Evolutionary conservation across 768 basidiomycete genomes (phyloP).

Genomic region (Boletus coccyginus): DNA sequence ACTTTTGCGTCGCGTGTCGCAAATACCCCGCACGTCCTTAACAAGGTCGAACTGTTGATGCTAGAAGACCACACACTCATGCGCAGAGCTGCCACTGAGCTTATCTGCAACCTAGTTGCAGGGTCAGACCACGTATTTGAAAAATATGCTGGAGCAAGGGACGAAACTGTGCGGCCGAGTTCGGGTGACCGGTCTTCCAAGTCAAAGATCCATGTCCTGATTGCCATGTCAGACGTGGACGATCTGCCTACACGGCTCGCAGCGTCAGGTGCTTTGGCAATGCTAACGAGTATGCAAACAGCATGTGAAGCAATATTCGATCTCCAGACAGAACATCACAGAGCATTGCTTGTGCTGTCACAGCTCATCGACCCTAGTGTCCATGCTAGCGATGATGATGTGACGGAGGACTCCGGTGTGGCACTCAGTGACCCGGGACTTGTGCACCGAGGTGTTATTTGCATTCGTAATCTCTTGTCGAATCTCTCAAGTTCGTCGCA

Average conservation of each 20-base stretch:
- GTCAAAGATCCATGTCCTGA: constrained; percentile 74
- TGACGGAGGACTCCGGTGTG: constrained; percentile 33
- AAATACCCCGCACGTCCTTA: constrained; percentile 53
- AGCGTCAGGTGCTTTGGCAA: constrained; percentile 88
- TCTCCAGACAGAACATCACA: constrained; percentile 62
- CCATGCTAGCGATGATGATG: constrained; percentile 31
- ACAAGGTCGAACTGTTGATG: constrained; percentile 68
- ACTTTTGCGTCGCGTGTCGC: constrained; percentile 68
- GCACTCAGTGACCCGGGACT: constrained; percentile 51
- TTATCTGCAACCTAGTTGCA: constrained; percentile 86
- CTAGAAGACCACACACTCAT: constrained; percentile 82
- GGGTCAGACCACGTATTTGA: constrained; percentile 76
- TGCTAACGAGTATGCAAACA: constrained; percentile 58
- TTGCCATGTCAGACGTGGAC: constrained; percentile 84
- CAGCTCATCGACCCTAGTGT: constrained; percentile 63
- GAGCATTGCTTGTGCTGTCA: constrained; percentile 62
- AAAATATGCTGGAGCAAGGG: constrained; percentile 55
- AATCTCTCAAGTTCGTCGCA: constrained; percentile 41
- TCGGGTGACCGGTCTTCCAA: constrained; percentile 27
- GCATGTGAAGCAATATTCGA: constrained; percentile 61
- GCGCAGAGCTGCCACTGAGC: constrained; percentile 84
- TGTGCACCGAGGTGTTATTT: constrained; percentile 77
- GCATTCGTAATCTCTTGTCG: constrained; percentile 59
- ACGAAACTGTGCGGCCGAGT: constrained; percentile 42
- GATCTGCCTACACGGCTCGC: constrained; percentile 84